Evolutionary conservation across 495 filamentous ascomycete genomes (phyloP).

Genomic region (Aspergillus asperescens): DNA sequence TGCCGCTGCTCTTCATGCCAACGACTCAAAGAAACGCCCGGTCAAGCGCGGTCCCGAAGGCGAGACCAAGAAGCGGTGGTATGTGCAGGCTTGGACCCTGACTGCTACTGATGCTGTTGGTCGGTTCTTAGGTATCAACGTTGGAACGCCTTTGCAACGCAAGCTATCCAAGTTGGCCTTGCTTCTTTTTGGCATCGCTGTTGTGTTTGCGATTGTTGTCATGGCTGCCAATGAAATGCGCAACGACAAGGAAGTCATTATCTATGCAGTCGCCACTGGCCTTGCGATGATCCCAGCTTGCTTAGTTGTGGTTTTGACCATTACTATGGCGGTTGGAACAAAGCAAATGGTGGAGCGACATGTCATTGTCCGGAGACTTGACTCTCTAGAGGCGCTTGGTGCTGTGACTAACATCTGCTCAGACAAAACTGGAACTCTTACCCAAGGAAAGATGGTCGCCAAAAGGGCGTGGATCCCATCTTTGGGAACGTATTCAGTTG

Average conservation of each 20-base stretch:
- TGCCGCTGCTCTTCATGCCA: conserved; percentile 54
- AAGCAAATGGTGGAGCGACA: conserved; percentile 66
- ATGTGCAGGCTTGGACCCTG: conserved; percentile 63
- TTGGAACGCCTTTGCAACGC: conserved; percentile 63
- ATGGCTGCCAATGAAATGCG: conserved; percentile 57
- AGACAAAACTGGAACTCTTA: conserved; percentile 68
- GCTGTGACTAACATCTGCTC: conserved; percentile 69
- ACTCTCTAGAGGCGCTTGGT: conserved; percentile 63
- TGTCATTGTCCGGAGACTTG: conserved; percentile 63
- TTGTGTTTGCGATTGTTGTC: conserved; percentile 65
- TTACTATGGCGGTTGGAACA: conserved; percentile 68
- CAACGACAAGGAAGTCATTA: conserved; percentile 56
- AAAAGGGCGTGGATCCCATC: conserved; percentile 75
- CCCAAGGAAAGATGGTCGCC: conserved; percentile 73
- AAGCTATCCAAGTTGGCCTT: conserved; percentile 67
- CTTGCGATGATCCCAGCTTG: conserved; percentile 69
- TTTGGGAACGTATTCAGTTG: conserved; percentile 55
- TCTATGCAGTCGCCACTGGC: conserved; percentile 68
- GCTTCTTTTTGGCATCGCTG: conserved; percentile 61
- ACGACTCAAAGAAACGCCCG: conserved; percentile 39
- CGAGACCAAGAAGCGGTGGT: conserved; percentile 57
- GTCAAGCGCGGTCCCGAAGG: conserved; percentile 56
- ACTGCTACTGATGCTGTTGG: conserved; percentile 62
- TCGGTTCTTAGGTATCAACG: conserved; percentile 63
- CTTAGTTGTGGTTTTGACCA: conserved; percentile 69